These are phyloP conservation scores for Brettanomyces bruxellensis DNA, from an alignment of 805 yeast species.

Conservation along the genomic window DNA sequence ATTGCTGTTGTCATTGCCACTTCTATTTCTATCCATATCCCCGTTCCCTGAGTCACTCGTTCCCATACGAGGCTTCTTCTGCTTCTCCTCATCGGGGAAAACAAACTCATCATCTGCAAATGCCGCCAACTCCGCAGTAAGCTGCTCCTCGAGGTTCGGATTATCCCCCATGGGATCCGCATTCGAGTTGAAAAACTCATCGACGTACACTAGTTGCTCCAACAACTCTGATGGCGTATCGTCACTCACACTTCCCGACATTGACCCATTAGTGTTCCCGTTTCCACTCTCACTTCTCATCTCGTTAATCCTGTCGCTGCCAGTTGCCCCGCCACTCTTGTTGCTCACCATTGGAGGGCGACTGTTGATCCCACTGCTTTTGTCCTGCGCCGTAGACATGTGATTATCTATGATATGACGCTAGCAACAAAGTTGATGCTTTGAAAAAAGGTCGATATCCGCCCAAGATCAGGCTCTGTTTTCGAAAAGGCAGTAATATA, in stretches of 20 bases:
- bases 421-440: no score
- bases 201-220: conserved; percentile 75
- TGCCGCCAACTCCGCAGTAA: conserved; percentile 63
- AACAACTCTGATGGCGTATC: conserved; percentile 39
- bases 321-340: no score
- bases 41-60: not conserved
- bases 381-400: no score
- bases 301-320: no score
- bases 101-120: conserved; percentile 77
- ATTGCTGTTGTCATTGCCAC: not conserved
- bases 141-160: conserved; percentile 40
- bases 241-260: conserved; percentile 7
- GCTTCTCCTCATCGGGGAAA: conserved; percentile 77
- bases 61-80: conserved; percentile 21
- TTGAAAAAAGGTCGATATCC: no score
- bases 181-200: conserved; percentile 55
- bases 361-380: no score
- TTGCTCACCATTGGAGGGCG: no score
- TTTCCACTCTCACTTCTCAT: no score
- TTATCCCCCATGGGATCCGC: conserved; percentile 24
- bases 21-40: not conserved
- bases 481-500: no score
- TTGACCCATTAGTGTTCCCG: no score
- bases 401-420: no score
- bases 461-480: no score